A percentile compares a stretch with the other conserved stretches of the same genome.
phyloP scores from a whole-genome alignment of 2,329 filamentous ascomycete genomes.

The Claviceps cyperi region DNA sequence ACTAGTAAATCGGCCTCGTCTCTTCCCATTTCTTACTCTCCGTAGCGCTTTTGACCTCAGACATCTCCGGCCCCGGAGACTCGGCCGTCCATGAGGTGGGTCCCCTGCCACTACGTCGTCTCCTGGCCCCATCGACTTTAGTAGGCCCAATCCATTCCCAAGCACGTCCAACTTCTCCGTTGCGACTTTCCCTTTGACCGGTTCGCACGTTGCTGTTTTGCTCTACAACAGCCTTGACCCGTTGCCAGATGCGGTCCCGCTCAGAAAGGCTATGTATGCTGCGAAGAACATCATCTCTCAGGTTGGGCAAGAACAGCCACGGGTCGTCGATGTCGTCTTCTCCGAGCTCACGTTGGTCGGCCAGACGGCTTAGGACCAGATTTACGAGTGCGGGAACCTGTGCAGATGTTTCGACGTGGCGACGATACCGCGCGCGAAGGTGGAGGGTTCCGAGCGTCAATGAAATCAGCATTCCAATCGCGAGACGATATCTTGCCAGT shows the following conservation, averaged over 20 bases:
- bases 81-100: slow-evolving; percentile 28
- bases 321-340: slow-evolving; percentile 53
- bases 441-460: slow-evolving; percentile 42
- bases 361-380: slow-evolving; percentile 69
- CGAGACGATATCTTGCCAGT: slow-evolving; percentile 75
- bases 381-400: slow-evolving; percentile 74
- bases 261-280: slow-evolving; percentile 63
- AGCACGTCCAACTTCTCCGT: slow-evolving; percentile 49
- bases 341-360: slow-evolving; percentile 71
- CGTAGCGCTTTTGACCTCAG: slow-evolving; percentile 9
- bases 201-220: slow-evolving; percentile 84
- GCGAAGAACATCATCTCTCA: slow-evolving; percentile 80
- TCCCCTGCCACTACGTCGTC: slow-evolving; percentile 33
- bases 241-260: slow-evolving; percentile 70
- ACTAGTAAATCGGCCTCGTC: slow-evolving; percentile 26
- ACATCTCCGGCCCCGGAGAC: slow-evolving; percentile 20
- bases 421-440: slow-evolving; percentile 46
- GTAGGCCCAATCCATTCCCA: slow-evolving; percentile 58
- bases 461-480: slow-evolving; percentile 53
- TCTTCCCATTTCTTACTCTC: slow-evolving; percentile 28
- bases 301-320: slow-evolving; percentile 75
- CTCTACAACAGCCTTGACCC: slow-evolving; percentile 74
- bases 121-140: slow-evolving; percentile 27
- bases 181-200: slow-evolving; percentile 51
- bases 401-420: slow-evolving; percentile 49